Evolutionary conservation across 257 asterid genomes (phyloP).

Genomic region (Perilla frutescens): DNA sequence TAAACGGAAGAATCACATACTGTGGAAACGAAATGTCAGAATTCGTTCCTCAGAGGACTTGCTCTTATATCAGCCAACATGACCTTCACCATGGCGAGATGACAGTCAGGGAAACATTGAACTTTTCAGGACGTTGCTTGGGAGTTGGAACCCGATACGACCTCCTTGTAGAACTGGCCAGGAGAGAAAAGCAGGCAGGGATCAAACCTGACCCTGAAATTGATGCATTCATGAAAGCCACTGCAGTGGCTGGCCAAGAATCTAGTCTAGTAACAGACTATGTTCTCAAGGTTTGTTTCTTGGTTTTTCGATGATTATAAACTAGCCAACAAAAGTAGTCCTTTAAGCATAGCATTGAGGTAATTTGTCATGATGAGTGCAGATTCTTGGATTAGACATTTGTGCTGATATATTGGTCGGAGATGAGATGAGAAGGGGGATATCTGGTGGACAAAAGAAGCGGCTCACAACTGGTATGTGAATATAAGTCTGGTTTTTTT

Average conservation of each 20-base stretch:
- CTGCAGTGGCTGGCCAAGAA: slow-evolving; percentile 84
- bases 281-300: slow-evolving; percentile 71
- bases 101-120: slow-evolving; percentile 88
- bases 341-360: slow-evolving; percentile 6
- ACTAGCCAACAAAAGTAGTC: not conserved
- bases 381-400: slow-evolving; percentile 94
- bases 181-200: slow-evolving; percentile 83
- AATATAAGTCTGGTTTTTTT: not conserved
- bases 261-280: slow-evolving; percentile 89
- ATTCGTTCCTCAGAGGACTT: slow-evolving; percentile 86
- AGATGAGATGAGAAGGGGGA: slow-evolving; percentile 91
- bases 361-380: slow-evolving; percentile 28
- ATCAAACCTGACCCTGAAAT: slow-evolving; percentile 90
- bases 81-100: slow-evolving; percentile 94
- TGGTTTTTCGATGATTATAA: slow-evolving; percentile 5
- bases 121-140: slow-evolving; percentile 89
- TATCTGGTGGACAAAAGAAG: slow-evolving; percentile 97
- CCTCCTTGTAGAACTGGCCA: slow-evolving; percentile 74
- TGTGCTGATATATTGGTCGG: slow-evolving; percentile 94
- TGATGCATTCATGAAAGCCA: slow-evolving; percentile 97
- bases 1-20: slow-evolving; percentile 70
- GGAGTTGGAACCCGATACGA: slow-evolving; percentile 94
- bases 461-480: slow-evolving; percentile 85
- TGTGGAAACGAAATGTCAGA: slow-evolving; percentile 89
- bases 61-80: slow-evolving; percentile 88